Percentiles rank a stretch among this genome's conserved stretches.
Evolutionary conservation across 1,284 basidiomycete genomes (phyloP).

Genomic region (Schizopora paradoxa): DNA sequence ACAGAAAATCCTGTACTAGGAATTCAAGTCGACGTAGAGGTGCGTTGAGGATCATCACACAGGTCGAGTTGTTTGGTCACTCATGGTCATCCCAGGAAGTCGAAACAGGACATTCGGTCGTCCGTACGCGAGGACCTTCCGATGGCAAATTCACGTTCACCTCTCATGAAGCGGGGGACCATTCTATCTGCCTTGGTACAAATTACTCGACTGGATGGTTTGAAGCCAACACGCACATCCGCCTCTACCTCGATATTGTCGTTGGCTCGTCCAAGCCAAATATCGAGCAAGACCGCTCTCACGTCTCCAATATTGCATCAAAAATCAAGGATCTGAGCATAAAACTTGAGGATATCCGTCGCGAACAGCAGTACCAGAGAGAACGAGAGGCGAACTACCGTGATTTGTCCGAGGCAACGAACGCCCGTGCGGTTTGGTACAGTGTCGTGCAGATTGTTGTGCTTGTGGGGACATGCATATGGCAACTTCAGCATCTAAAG

Average conservation of each 20-base stretch:
- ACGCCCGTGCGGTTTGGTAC: conserved; percentile 91
- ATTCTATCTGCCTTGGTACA: conserved; percentile 91
- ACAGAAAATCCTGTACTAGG: conserved; percentile 73
- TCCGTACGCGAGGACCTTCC: conserved; percentile 82
- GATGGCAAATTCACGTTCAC: conserved; percentile 97
- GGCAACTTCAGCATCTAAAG: conserved; percentile 92
- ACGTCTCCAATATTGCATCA: conserved; percentile 81
- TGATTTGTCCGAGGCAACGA: conserved; percentile 84
- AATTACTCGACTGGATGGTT: conserved; percentile 86
- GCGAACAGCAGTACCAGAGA: conserved; percentile 97
- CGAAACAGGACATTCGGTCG: conserved; percentile 69
- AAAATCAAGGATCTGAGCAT: conserved; percentile 90
- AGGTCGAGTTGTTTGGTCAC: conserved; percentile 10
- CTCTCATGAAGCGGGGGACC: conserved; percentile 93
- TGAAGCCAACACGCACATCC: conserved; percentile 76
- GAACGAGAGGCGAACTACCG: conserved; percentile 93
- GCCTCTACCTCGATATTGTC: conserved; percentile 91
- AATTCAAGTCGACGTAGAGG: conserved; percentile 87
- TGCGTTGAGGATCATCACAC: conserved; percentile 40
- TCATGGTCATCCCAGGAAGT: conserved; percentile 54
- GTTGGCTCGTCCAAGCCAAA: conserved; percentile 86
- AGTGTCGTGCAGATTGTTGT: conserved; percentile 83
- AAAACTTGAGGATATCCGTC: conserved; percentile 87
- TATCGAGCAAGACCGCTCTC: conserved; percentile 75
- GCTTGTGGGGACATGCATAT: conserved; percentile 79